phyloP scores from a whole-genome alignment of 345 rosid genomes.

The Geranium brycei region DNA sequence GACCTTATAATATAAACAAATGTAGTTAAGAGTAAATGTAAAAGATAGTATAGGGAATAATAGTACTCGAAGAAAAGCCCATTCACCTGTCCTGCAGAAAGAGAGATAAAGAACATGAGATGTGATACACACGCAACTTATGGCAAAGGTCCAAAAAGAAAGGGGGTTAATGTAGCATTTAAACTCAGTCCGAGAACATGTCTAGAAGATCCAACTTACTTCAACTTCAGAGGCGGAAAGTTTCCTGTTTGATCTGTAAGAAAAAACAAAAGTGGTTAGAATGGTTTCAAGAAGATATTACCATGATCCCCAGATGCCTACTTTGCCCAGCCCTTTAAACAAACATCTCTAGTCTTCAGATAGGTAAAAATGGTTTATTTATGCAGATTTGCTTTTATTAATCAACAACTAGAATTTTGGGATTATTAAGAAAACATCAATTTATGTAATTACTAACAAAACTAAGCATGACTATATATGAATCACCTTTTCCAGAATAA shows the following conservation, averaged over 20 bases:
- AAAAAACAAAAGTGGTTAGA: conserved; percentile 4
- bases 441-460: no score
- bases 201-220: conserved; percentile 14
- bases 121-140: conserved; percentile 11
- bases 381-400: no score
- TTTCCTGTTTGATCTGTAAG: conserved; percentile 33
- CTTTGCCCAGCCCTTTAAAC: no score
- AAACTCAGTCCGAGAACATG: not conserved
- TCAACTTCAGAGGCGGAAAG: conserved; percentile 29
- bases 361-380: no score
- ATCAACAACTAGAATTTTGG: no score
- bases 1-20: not conserved
- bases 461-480: no score
- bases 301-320: no score
- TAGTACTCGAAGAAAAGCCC: conserved; percentile 3
- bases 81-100: conserved; percentile 37
- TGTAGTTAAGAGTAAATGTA: not conserved
- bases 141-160: not conserved
- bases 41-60: not conserved
- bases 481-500: no score
- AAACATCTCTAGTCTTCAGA: no score
- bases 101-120: conserved; percentile 4
- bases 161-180: not conserved
- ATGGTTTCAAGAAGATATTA: not conserved
- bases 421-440: no score